phyloP scores from a whole-genome alignment of 805 yeast species.

The Komagataella populi region DNA sequence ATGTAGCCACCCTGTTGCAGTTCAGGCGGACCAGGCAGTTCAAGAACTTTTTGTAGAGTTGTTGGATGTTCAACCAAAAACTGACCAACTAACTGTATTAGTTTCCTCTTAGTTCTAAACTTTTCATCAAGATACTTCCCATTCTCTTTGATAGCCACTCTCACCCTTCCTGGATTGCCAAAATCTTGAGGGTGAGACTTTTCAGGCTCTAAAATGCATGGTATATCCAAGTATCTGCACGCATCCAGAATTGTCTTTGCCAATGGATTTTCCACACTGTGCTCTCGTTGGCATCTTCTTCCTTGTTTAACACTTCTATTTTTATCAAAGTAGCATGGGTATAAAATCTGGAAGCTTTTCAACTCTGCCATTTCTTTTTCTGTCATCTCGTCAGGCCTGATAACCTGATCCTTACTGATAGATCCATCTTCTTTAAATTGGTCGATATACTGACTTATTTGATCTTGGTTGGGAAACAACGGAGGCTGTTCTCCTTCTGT shows the following conservation, averaged over 20 bases:
- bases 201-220: constrained; percentile 52
- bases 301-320: constrained; percentile 69
- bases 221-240: constrained; percentile 15
- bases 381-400: constrained; percentile 17
- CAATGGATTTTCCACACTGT: constrained; percentile 77
- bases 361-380: constrained; percentile 52
- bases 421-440: constrained; percentile 4
- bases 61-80: constrained; percentile 61
- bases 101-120: constrained; percentile 45
- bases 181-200: constrained; percentile 93
- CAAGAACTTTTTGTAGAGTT: constrained; percentile 44
- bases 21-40: constrained; percentile 55
- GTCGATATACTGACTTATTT: constrained; percentile 4
- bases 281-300: constrained; percentile 56
- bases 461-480: constrained; percentile 4
- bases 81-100: constrained; percentile 45
- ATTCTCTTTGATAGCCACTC: constrained; percentile 49
- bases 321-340: constrained; percentile 88
- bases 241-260: constrained; percentile 80
- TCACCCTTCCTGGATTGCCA: constrained; percentile 95
- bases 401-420: constrained; percentile 6
- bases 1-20: constrained; percentile 31
- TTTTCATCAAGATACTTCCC: constrained; percentile 18
- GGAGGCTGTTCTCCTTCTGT: constrained; percentile 13
- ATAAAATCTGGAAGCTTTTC: constrained; percentile 57